Conservation (phyloP, 2,329 filamentous ascomycete genomes). For the Fusarium stilboides region DNA sequence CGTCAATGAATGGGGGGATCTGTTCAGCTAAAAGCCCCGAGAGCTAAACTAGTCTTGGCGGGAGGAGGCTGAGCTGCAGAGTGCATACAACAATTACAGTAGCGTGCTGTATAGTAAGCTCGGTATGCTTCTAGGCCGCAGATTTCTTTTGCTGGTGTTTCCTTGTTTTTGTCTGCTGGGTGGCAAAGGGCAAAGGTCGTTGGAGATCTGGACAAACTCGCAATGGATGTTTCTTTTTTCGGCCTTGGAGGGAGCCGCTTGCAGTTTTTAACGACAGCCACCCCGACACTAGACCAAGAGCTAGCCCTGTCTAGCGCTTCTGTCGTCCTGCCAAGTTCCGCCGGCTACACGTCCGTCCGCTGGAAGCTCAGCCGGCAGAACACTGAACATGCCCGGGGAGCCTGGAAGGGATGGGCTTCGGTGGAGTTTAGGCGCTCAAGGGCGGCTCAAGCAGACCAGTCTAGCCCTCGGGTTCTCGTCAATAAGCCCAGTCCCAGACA, state of each 20-base stretch:
- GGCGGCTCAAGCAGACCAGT: conserved; percentile 39
- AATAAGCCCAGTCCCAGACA: conserved; percentile 19
- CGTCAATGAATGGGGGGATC: conserved; percentile 22
- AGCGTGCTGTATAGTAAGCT: conserved; percentile 13
- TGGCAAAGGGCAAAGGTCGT: conserved; percentile 34
- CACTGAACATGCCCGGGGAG: conserved; percentile 24
- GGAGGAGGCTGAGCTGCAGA: conserved; percentile 42
- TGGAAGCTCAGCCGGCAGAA: conserved; percentile 15
- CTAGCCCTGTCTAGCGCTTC: conserved; percentile 34
- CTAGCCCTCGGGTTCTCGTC: conserved; percentile 26
- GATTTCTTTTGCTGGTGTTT: conserved; percentile 19
- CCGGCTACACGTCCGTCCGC: conserved; percentile 20
- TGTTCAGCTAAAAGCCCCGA: conserved; percentile 35
- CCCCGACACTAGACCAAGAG: conserved; percentile 30
- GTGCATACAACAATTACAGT: conserved; percentile 28
- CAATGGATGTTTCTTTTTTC: conserved; percentile 45
- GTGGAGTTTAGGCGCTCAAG: conserved; percentile 37
- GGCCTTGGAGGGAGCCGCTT: conserved; percentile 41
- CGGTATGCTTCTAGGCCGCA: too few relatives aligned
- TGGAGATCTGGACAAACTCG: conserved; percentile 32
- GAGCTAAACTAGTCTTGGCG: conserved; percentile 36
- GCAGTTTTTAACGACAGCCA: conserved; percentile 45
- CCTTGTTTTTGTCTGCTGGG: conserved; percentile 29
- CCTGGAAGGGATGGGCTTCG: conserved; percentile 25
- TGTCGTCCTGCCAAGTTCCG: conserved; percentile 39